phyloP scores from a whole-genome alignment of 78 protist species.

The Dictyostelium brefeldianum region DNA sequence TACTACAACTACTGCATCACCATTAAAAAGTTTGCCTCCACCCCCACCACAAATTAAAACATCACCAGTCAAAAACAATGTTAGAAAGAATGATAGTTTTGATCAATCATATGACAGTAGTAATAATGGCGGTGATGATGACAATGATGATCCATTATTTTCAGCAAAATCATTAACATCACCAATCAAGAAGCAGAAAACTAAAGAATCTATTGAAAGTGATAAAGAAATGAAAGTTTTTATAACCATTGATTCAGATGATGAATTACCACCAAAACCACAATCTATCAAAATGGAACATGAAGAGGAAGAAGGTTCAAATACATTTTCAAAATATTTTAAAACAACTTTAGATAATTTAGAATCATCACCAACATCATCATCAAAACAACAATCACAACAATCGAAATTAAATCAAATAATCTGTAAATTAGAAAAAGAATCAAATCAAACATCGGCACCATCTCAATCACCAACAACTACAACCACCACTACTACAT shows the following conservation, averaged over 20 bases:
- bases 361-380: not conserved
- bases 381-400: too few species aligned
- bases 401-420: conserved; percentile 4
- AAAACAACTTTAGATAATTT: not conserved
- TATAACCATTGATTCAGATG: not conserved
- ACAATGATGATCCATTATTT: not conserved
- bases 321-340: not conserved
- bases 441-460: not conserved
- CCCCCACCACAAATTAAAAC: not conserved
- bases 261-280: not conserved
- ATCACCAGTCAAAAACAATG: not conserved
- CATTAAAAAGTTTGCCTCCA: not conserved
- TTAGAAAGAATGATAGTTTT: not conserved
- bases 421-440: conserved; percentile 5
- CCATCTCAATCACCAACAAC: not conserved
- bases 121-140: not conserved
- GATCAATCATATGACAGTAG: not conserved
- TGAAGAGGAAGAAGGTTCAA: not conserved
- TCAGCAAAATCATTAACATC: not conserved
- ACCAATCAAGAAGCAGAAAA: not conserved
- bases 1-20: not conserved
- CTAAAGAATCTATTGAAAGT: not conserved
- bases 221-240: not conserved
- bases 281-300: not conserved
- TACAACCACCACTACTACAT: not conserved